These are phyloP conservation scores for Fraxinus latifolia DNA, from an alignment of 305 asterid genomes.

Conservation along the genomic window DNA sequence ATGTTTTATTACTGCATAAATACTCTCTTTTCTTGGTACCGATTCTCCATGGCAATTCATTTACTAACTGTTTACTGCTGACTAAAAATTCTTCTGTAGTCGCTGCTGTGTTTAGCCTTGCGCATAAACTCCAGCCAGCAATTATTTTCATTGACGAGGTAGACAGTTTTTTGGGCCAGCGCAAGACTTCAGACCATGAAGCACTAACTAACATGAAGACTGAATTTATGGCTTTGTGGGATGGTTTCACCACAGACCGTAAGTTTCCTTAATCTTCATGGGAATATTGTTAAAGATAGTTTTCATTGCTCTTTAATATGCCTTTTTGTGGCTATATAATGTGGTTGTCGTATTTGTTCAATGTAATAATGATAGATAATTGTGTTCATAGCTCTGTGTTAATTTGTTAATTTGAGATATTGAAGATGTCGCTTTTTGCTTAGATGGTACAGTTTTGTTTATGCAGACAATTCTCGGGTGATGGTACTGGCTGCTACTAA, in stretches of 20 bases:
- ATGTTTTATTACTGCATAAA: constrained; percentile 1
- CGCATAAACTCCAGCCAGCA: constrained; percentile 93
- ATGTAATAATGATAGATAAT: not conserved
- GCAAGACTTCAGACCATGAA: constrained; percentile 77
- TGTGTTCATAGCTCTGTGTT: not conserved
- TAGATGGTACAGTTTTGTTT: constrained; percentile 16
- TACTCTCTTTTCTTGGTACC: not conserved
- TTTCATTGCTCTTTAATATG: not conserved
- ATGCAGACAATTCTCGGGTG: constrained; percentile 74
- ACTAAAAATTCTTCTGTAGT: constrained; percentile 43
- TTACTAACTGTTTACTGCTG: constrained; percentile 16
- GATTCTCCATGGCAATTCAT: not conserved
- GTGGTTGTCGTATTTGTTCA: not conserved
- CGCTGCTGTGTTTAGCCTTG: constrained; percentile 90
- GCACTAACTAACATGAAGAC: constrained; percentile 85
- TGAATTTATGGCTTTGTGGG: constrained; percentile 98
- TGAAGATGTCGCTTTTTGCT: constrained; percentile 12
- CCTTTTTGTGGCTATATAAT: not conserved
- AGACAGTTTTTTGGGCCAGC: constrained; percentile 92
- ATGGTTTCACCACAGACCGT: constrained; percentile 95
- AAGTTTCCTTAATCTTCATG: constrained; percentile 27
- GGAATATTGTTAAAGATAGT: not conserved
- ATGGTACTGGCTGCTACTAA: constrained; percentile 98
- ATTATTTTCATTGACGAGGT: constrained; percentile 93
- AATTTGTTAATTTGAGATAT: constrained; percentile 4